Conservation (phyloP, 768 basidiomycete genomes). For the Calocybe cyanea region DNA sequence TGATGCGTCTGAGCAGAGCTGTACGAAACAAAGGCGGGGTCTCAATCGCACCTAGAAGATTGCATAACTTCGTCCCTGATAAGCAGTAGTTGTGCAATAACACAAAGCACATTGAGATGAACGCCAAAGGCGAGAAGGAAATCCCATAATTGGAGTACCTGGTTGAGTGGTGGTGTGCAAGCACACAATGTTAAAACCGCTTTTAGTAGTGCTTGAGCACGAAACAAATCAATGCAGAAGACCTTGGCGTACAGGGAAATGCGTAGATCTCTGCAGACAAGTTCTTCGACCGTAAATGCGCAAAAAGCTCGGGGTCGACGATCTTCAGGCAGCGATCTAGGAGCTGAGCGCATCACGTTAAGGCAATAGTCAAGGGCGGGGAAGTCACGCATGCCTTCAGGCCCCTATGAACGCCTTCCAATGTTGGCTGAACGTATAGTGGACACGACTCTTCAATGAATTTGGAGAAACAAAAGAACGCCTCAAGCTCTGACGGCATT, state of each 20-base stretch:
- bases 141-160: constrained; percentile 95
- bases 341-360: constrained; percentile 46
- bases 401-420: constrained; percentile 94
- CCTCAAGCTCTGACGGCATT: constrained; percentile 97
- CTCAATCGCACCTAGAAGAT: constrained; percentile 68
- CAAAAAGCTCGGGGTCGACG: constrained; percentile 84
- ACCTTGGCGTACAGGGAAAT: constrained; percentile 75
- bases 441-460: constrained; percentile 96
- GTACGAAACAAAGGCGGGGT: background rate
- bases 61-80: constrained; percentile 90
- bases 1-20: constrained; percentile 4
- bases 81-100: constrained; percentile 90
- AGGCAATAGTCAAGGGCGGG: background rate
- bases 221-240: background rate
- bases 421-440: constrained; percentile 92
- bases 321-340: constrained; percentile 90
- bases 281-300: constrained; percentile 82
- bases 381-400: constrained; percentile 60
- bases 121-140: constrained; percentile 96
- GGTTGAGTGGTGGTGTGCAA: constrained; percentile 92
- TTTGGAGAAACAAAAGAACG: constrained; percentile 93
- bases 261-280: constrained; percentile 96
- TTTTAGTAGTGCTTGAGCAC: constrained; percentile 24
- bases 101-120: constrained; percentile 93
- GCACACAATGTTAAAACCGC: constrained; percentile 94